phyloP scores from a whole-genome alignment of 2,329 filamentous ascomycete genomes.

The Trichoderma hamatum region DNA sequence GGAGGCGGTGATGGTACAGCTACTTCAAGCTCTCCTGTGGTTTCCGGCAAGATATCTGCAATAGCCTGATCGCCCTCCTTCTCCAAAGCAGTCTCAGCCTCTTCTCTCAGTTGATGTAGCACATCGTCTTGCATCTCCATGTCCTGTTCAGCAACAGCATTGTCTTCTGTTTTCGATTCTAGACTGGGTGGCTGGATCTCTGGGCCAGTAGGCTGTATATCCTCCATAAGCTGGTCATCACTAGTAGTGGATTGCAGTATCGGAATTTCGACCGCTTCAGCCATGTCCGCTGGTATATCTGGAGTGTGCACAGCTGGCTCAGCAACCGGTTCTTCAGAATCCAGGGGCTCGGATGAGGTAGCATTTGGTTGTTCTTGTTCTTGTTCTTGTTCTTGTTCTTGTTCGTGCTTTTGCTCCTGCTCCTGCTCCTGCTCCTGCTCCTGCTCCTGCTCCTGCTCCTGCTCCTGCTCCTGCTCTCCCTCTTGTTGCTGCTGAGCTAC shows the following conservation, averaged over 20 bases:
- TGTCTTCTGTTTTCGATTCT: neutral
- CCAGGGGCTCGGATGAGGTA: neutral
- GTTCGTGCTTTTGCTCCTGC: neutral
- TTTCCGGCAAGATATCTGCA: neutral
- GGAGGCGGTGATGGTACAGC: conserved; percentile 9
- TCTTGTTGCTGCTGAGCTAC: neutral
- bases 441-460: neutral
- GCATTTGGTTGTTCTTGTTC: neutral
- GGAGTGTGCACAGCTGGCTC: neutral
- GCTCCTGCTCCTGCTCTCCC: neutral
- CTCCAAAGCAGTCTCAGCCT: neutral
- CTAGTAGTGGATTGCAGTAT: neutral
- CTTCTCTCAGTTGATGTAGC: neutral
- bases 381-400: neutral
- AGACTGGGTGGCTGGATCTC: neutral
- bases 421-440: neutral
- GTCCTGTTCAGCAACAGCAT: neutral
- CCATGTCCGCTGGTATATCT: neutral
- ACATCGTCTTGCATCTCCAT: conserved; percentile 27
- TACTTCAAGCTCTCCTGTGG: neutral
- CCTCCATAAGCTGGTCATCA: neutral
- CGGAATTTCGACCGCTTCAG: neutral
- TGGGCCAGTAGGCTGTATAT: neutral
- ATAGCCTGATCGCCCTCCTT: neutral
- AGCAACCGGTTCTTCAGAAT: neutral